A percentile compares a stretch with the other conserved stretches of the same genome.
These are phyloP conservation scores for Cornus controversa DNA, from an alignment of 148 eudicot species.

Conservation along the genomic window DNA sequence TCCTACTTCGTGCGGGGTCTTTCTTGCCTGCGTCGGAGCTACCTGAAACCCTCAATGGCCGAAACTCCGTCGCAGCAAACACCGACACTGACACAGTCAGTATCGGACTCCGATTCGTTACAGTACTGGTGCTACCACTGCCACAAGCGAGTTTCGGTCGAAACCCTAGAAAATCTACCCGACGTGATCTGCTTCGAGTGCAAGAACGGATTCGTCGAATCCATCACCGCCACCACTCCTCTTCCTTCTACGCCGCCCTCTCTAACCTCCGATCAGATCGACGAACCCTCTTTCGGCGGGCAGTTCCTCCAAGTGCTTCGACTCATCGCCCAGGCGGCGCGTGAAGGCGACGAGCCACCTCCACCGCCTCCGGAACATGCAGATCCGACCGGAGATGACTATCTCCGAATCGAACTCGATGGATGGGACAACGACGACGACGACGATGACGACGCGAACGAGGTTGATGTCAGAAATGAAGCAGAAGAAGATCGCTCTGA, in stretches of 20 bases:
- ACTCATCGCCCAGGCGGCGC: constrained; percentile 62
- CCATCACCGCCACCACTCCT: constrained; percentile 27
- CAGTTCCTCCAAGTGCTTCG: constrained; percentile 73
- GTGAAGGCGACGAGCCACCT: constrained; percentile 62
- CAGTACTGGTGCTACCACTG: constrained; percentile 84
- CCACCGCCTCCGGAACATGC: constrained; percentile 46
- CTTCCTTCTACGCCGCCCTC: constrained; percentile 20
- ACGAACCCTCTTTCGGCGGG: constrained; percentile 38
- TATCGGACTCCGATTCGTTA: constrained; percentile 12
- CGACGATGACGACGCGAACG: constrained; percentile 35
- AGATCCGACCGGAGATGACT: constrained; percentile 44
- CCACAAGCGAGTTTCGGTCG: constrained; percentile 62
- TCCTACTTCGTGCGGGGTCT: constrained; percentile 2
- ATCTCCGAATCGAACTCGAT: constrained; percentile 52
- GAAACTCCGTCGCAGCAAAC: constrained; percentile 38
- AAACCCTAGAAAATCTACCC: constrained; percentile 46
- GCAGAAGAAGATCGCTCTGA: constrained; percentile 24
- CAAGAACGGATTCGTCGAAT: constrained; percentile 77
- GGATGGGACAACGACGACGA: constrained; percentile 49
- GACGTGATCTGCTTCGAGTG: constrained; percentile 70
- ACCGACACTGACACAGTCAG: constrained; percentile 19
- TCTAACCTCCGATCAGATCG: constrained; percentile 19
- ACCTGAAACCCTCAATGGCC: constrained; percentile 20
- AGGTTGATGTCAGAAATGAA: constrained; percentile 25
- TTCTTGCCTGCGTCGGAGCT: background rate